phyloP scores from a whole-genome alignment of 306 rosid genomes.

The Lotus japonicus region DNA sequence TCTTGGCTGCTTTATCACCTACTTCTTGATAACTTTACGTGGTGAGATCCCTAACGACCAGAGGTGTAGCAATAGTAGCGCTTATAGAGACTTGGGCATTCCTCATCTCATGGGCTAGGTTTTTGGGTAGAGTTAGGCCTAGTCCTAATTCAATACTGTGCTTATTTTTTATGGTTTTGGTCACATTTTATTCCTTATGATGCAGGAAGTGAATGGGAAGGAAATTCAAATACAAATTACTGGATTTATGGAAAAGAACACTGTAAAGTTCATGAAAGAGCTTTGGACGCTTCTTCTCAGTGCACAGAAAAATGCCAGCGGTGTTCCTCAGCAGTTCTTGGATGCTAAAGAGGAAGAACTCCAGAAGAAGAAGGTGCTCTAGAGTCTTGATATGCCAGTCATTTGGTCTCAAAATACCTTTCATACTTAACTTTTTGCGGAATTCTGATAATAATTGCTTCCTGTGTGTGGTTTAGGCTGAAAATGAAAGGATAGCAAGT shows the following conservation, averaged over 20 bases:
- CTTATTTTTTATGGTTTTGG: not conserved
- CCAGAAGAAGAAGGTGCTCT: slow-evolving; percentile 64
- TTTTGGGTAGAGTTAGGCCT: too few relatives aligned
- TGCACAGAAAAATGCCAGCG: slow-evolving; percentile 86
- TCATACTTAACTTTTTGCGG: not conserved
- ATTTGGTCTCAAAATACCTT: not conserved
- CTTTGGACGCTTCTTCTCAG: slow-evolving; percentile 89
- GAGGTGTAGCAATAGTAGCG: too few relatives aligned
- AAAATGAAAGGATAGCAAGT: slow-evolving; percentile 64
- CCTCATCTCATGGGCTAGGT: too few relatives aligned
- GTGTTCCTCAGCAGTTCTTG: slow-evolving; percentile 96
- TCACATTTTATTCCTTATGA: slow-evolving; percentile 5
- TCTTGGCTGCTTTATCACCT: not conserved
- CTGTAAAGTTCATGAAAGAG: slow-evolving; percentile 95
- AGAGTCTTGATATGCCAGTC: not conserved
- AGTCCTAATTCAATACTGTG: not conserved
- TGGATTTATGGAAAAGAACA: slow-evolving; percentile 96
- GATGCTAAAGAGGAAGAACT: slow-evolving; percentile 95
- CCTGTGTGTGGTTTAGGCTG: slow-evolving; percentile 52
- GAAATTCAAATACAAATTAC: slow-evolving; percentile 88
- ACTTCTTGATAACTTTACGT: not conserved
- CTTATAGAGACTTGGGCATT: too few relatives aligned
- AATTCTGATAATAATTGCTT: slow-evolving; percentile 2
- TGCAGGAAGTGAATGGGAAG: slow-evolving; percentile 83
- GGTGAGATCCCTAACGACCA: too few relatives aligned